Base-by-base conservation (phyloP, 1,139 yeast genomes). In the Candida labiduridarum region DNA sequence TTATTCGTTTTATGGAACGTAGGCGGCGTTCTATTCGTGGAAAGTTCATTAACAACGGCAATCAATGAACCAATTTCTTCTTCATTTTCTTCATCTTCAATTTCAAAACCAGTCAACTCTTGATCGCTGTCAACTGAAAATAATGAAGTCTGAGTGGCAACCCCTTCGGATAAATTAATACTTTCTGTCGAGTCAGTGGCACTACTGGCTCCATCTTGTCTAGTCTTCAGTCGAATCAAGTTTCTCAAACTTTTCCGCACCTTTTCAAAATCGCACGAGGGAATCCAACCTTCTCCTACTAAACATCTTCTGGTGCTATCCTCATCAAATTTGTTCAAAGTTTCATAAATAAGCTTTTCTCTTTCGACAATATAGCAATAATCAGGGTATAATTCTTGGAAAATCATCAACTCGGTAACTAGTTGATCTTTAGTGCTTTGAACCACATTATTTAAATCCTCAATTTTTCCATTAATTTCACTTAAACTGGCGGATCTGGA, bases 281-380 rank as follows among this genome's bases (percentile, higher is more conserved):
- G 96, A 35, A 91, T 80, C 99, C 99, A 94, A 31, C 98, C 99
- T 74, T 94, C 99, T n/a, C 96, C 98, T 52, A 94, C 90, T 50
- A 94, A 74, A 53, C 96, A 88, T 60, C 94, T 82, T 68, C 98
- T 81, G 36, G 90, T 84, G 52, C 85, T 83, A 65, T 92, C 97
- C 65, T 85, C 89, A 63, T 87, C 89, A 68, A 92, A 91, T 59
- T 82, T 77, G 68, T 92, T 92, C 65, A 94, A 76, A 0, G 89
- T 80, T 56, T 85, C 82, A 66, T 84, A 90, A 36, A 91, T 84
- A 31, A 85, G 76, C 62, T 85, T 84, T 62, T 94, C 99, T 60
- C 89, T 80, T 48, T 79, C 76, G 39, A 89, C 73, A 22, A 77
- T 76, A 51, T 66, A 71, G 40, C 60, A 54, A 64, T 67, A 73